Conservation (phyloP, 202 grass and related monocot genomes). For the Hordeum pubiflorum region DNA sequence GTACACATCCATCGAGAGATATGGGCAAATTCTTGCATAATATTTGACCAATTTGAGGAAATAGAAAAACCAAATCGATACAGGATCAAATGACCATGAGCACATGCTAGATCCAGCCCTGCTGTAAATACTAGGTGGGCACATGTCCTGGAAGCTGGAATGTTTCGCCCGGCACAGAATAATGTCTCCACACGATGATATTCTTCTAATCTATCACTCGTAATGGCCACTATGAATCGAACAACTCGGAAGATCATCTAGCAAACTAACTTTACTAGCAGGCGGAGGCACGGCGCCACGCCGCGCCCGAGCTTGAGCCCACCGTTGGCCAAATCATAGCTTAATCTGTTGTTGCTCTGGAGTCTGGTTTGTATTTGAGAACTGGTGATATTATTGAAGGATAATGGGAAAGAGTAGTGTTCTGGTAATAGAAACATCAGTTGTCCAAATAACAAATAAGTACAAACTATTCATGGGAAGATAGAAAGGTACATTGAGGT, state of each 20-base stretch:
- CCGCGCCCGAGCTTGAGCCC: too few species aligned
- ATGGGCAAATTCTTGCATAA: not conserved
- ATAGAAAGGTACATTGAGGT: too few species aligned
- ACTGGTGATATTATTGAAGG: too few species aligned
- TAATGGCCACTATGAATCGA: not conserved
- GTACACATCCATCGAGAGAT: not conserved
- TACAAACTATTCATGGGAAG: too few species aligned
- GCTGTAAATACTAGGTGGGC: not conserved
- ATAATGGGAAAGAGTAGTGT: too few species aligned
- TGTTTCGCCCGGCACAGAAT: not conserved
- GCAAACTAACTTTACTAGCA: not conserved
- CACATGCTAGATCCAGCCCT: constrained; percentile 21
- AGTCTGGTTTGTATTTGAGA: too few species aligned
- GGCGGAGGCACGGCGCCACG: too few species aligned
- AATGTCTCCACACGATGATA: not conserved
- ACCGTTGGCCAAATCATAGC: too few species aligned
- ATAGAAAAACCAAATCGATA: not conserved
- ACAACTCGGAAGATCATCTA: not conserved
- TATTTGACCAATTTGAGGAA: not conserved
- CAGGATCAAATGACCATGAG: not conserved
- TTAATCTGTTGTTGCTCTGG: too few species aligned
- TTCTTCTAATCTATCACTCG: not conserved
- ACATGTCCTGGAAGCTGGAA: constrained; percentile 16
- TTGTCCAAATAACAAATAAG: too few species aligned
- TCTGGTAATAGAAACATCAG: too few species aligned